Conservation (phyloP, 2,329 filamentous ascomycete species). For the Trichoderma sp. region DNA sequence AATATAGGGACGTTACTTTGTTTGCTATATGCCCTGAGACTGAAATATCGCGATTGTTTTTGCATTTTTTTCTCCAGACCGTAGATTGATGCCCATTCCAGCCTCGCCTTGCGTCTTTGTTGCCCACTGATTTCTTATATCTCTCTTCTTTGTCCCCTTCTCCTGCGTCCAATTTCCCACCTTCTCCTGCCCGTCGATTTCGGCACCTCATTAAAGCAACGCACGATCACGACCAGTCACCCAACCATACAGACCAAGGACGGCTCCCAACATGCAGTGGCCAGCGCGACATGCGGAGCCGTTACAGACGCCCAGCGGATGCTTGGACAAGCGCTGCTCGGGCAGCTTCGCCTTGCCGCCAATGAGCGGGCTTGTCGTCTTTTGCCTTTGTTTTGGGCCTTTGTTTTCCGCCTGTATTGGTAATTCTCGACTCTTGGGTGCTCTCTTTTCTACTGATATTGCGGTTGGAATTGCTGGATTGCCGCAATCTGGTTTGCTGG, state of each 20-base stretch:
- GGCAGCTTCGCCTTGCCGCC: neutral
- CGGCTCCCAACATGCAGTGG: conserved; percentile 6
- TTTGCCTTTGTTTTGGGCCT: neutral
- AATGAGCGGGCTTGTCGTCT: neutral
- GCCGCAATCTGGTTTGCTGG: neutral
- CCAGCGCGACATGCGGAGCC: neutral
- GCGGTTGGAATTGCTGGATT: neutral
- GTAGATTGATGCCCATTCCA: neutral
- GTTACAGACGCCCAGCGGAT: neutral
- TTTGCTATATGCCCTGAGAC: neutral
- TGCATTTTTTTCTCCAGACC: neutral
- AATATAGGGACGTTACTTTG: neutral
- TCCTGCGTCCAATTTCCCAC: neutral
- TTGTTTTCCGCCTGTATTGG: neutral
- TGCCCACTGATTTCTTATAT: no score
- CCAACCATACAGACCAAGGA: neutral
- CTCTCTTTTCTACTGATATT: neutral
- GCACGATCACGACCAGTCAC: neutral
- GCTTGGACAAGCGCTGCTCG: neutral
- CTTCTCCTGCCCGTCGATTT: neutral
- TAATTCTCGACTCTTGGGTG: neutral
- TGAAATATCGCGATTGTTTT: no score
- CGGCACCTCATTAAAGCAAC: neutral
- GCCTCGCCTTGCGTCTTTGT: neutral
- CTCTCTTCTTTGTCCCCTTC: neutral